These are phyloP conservation scores for Cutaneotrichosporon cyanovorans DNA, from an alignment of 1,284 basidiomycete genomes.

Conservation along the genomic window DNA sequence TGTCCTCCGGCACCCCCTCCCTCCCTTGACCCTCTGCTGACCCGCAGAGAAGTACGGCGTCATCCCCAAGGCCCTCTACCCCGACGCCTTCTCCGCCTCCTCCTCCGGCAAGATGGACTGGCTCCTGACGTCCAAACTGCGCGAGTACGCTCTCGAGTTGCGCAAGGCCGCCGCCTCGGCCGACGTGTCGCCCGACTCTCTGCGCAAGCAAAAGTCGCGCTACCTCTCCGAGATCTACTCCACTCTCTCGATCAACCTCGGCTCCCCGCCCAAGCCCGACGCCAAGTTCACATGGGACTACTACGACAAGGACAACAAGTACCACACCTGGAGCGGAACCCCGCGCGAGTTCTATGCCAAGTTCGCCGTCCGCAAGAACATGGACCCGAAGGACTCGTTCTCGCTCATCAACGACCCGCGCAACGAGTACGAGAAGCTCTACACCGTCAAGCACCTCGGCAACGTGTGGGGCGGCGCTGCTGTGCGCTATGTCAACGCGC, in stretches of 20 bases:
- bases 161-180: constrained; percentile 43
- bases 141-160: constrained; percentile 79
- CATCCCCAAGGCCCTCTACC: constrained; percentile 71
- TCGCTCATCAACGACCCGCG: constrained; percentile 93
- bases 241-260: constrained; percentile 78
- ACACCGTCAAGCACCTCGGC: constrained; percentile 85
- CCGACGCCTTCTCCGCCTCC: constrained; percentile 77
- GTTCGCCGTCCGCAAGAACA: constrained; percentile 29
- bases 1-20: no score
- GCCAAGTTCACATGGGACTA: constrained; percentile 80
- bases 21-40: no score
- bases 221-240: constrained; percentile 78
- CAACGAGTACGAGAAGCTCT: constrained; percentile 72
- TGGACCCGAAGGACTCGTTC: constrained; percentile 57
- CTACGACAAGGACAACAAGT: constrained; percentile 71
- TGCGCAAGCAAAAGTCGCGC: constrained; percentile 62
- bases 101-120: constrained; percentile 64
- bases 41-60: constrained; percentile 59
- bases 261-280: constrained; percentile 67
- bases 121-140: constrained; percentile 78
- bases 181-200: constrained; percentile 5
- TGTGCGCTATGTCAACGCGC: constrained; percentile 86
- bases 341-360: constrained; percentile 67
- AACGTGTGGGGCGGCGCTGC: constrained; percentile 81
- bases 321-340: constrained; percentile 64